Evolutionary conservation across 192 early-diverging fungal species (phyloP), one percentile per base, ranked within the genome.

Genomic region (Backusella liffmaniae): DNA sequence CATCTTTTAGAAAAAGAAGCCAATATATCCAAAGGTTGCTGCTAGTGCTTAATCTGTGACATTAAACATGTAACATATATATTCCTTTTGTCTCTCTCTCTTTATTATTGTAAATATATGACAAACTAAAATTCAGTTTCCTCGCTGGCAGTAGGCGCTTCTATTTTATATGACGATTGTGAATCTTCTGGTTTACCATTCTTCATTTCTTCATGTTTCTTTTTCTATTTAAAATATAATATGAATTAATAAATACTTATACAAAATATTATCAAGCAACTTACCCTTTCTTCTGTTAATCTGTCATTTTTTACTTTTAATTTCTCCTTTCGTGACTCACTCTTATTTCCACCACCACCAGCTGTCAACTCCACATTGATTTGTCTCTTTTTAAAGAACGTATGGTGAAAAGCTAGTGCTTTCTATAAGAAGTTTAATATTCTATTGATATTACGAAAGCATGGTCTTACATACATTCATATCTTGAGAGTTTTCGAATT

Each of bases 301-400:
- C 82, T 82, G 51, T 86, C 82, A 42, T 86, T 86, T 76, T 86
- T 89, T 1, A 73, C 77, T 23, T 84, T 77, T 66, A 88, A 73
- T 73, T 88, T 89, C 32, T 88, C 53, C 70, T 79, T 83, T 46
- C 84, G 77, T 37, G 73, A 59, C 66, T 84, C 82, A 67, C 78
- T 85, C 79, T 86, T 91, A 71, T 89, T 89, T 56, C 92, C 92
- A 65, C 92, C 92, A 37, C 91, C 91, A 49, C 92, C 92, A 35
- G 87, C 92, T 36, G 92, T 93, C 69, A 93, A 73, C 77, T 93
- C 92, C 39, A 93, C 90, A 75, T 91, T 93, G 69, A 92, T 90
- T 42, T 89, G 88, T 76, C 89, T 82, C 62, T 85, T 79, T n/a
- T 88, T 89, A 72, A 92, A 83, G 53, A 83, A 72, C 16, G 84